Base-by-base conservation (phyloP, 345 rosid genomes). In the Acer negundo region DNA sequence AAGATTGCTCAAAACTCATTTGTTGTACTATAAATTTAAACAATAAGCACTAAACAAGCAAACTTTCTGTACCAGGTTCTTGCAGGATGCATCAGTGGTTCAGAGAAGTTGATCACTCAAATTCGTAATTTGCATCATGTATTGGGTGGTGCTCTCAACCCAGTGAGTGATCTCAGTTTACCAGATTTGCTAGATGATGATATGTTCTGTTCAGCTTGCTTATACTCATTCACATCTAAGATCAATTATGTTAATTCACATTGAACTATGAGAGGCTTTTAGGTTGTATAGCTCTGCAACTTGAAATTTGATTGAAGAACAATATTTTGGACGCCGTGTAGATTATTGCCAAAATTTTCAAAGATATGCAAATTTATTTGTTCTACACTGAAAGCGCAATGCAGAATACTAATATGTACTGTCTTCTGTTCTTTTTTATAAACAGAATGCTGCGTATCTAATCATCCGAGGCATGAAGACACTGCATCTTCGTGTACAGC, bases 401-500 rank as follows among this genome's bases (percentile, higher is more conserved):
- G 70, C 31, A 62, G 55, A 58, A 42, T 63, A 53, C 49, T 67
- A 28, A 47, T 70, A 4, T 63, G 26, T 53, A 3, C 19, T 23
- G 75, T 59, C 62, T 56, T 81, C 66, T 35, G 51, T 66, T 58
- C 22, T 49, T 67, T 22, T 28, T 42, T 6, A 10, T 77, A 67
- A 26, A 81, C 88, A 94, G 99, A 91, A 91, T 79, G 99, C 99
- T 58, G 92, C 98, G 1, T 96, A 92, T 82, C 90, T 94, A 86
- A 84, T 96, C 73, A 92, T 92, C 82, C 94, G 97, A 80, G 99
- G 99, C 92, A 96, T 96, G 97, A 96, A 96, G 94, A 96, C 99
- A 58, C 82, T 96, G 90, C 93, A 96, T 89, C 99, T 96, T 87
- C 98, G 97, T 89, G 95, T 96, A 90, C 90, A 83, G 93, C 97